Evolutionary conservation across 371 early-diverging fungal genomes (phyloP).

Genomic region (Gilbertella persicaria): DNA sequence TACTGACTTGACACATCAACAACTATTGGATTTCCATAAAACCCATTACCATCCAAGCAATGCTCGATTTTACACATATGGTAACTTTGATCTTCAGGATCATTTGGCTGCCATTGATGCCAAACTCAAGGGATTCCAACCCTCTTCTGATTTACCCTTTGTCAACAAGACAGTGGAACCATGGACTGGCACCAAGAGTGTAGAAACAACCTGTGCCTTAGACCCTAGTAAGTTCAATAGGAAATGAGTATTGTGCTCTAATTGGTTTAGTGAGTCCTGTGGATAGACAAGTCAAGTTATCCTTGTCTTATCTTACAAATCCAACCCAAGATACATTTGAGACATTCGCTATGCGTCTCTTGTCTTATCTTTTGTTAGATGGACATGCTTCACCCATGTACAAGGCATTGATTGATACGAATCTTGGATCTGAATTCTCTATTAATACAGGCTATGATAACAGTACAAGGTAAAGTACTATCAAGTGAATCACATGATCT

Average conservation of each 20-base stretch:
- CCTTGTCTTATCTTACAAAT: slow-evolving; percentile 80
- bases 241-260: not conserved
- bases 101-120: slow-evolving; percentile 72
- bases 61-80: slow-evolving; percentile 88
- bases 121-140: slow-evolving; percentile 48
- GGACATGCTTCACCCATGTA: slow-evolving; percentile 95
- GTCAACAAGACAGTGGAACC: slow-evolving; percentile 57
- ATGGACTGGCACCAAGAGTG: slow-evolving; percentile 51
- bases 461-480: slow-evolving; percentile 51
- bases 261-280: slow-evolving; percentile 64
- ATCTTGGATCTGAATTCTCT: slow-evolving; percentile 91
- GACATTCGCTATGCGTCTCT: slow-evolving; percentile 78
- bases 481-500: not conserved
- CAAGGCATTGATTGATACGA: slow-evolving; percentile 90
- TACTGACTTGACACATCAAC: slow-evolving; percentile 82
- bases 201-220: slow-evolving; percentile 64
- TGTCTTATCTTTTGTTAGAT: slow-evolving; percentile 80
- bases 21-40: slow-evolving; percentile 81
- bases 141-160: slow-evolving; percentile 37
- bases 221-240: slow-evolving; percentile 66
- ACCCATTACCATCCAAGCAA: slow-evolving; percentile 91
- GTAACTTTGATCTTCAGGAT: slow-evolving; percentile 77
- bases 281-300: slow-evolving; percentile 80
- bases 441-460: slow-evolving; percentile 88
- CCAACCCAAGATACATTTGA: slow-evolving; percentile 76